phyloP scores from a whole-genome alignment of 208 protist genomes.

The Novymonas esmeraldas region DNA sequence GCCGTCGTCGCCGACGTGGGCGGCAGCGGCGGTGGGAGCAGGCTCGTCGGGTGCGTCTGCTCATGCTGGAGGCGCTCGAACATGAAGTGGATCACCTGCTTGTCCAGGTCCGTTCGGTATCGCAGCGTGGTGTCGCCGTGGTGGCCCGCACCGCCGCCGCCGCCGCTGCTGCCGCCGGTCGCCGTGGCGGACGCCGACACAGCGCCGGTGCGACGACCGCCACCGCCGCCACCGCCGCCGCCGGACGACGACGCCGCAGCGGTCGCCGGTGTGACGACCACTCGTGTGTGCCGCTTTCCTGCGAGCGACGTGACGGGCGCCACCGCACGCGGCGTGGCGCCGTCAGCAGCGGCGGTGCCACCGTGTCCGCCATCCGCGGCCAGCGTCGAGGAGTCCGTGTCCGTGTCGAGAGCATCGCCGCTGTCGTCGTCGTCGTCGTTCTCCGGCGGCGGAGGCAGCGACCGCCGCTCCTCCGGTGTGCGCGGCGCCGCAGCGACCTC shows the following conservation, averaged over 20 bases:
- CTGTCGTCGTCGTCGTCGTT: conserved; percentile 12
- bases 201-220: not conserved
- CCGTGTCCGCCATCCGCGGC: not conserved
- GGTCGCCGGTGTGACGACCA: conserved; percentile 1
- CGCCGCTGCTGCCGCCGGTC: not conserved
- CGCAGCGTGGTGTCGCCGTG: conserved; percentile 42
- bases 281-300: conserved; percentile 25
- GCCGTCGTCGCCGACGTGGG: not conserved
- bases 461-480: not conserved
- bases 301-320: conserved; percentile 22
- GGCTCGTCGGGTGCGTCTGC: conserved; percentile 27
- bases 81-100: conserved; percentile 86
- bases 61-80: conserved; percentile 61
- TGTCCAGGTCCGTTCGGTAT: conserved; percentile 86
- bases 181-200: not conserved
- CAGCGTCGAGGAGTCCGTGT: conserved; percentile 7
- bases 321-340: not conserved
- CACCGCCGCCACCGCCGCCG: conserved; percentile 1
- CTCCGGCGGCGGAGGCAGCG: not conserved
- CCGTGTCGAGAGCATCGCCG: conserved; percentile 1
- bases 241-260: too few species aligned
- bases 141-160: conserved; percentile 6
- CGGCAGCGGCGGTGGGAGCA: not conserved
- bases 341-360: not conserved
- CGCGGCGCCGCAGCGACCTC: not conserved